Percentiles rank a stretch among this genome's conserved stretches.
These are phyloP conservation scores for Fusarium oligoseptatum DNA, from an alignment of 2,329 filamentous ascomycete species.

Conservation along the genomic window DNA sequence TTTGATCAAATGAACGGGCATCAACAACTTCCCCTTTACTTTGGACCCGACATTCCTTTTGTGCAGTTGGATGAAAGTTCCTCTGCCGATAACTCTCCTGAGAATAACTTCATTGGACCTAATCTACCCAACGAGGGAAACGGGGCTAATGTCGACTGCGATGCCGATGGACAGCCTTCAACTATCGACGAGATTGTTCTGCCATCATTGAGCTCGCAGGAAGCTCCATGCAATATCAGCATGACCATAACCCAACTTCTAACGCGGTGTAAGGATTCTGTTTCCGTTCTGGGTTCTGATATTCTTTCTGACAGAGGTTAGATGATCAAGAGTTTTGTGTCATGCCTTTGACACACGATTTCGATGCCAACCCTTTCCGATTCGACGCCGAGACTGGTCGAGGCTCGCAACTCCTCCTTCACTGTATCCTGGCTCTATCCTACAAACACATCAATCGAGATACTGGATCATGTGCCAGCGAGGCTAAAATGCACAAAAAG, in stretches of 20 bases:
- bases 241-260: constrained; percentile 10
- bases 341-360: constrained; percentile 50
- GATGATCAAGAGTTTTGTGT: constrained; percentile 53
- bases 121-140: background rate
- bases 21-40: constrained; percentile 14
- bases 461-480: constrained; percentile 37
- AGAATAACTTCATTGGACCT: background rate
- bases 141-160: background rate
- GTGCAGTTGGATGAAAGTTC: constrained; percentile 2
- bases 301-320: constrained; percentile 7
- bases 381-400: constrained; percentile 37
- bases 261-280: constrained; percentile 7
- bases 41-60: constrained; percentile 17
- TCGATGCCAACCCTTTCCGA: constrained; percentile 51
- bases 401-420: constrained; percentile 48
- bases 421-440: constrained; percentile 49
- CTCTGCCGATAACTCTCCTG: background rate
- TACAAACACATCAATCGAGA: constrained; percentile 48
- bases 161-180: background rate
- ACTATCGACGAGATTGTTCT: background rate
- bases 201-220: background rate
- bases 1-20: constrained; percentile 1
- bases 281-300: too few relatives aligned
- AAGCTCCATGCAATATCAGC: constrained; percentile 9
- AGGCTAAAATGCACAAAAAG: constrained; percentile 41